Base-by-base conservation (phyloP, 768 basidiomycete genomes). In the Cyathus striatus region DNA sequence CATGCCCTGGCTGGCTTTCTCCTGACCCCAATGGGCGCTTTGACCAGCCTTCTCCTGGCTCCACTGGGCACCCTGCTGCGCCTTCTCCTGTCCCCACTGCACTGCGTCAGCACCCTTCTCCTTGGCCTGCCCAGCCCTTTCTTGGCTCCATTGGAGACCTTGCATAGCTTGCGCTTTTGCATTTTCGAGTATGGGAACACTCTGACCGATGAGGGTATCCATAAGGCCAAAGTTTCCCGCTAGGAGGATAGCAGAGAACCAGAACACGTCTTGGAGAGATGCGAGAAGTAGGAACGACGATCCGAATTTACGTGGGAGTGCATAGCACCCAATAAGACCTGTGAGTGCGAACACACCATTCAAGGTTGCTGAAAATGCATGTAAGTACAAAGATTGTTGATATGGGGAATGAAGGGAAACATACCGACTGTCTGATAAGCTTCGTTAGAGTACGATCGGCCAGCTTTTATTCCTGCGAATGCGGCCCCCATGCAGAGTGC, bases 401-500 rank as follows among this genome's bases (percentile, higher is more conserved):
- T 38, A 38, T 9, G 13, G 13, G 16, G 12, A 12, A 40, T 21
- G 24, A 5, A 33, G 17, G 23, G 17, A n/a, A n/a, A 49, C 53
- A 18, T 40, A 55, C 57, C 57, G n/a, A 59, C 43, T n/a, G 46
- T 45, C 35, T 55, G 51, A 40, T 55, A 53, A 5, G 53, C 55
- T 20, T 52, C 51, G 18, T 56, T 46, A 9, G 52, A 50, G 26
- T 45, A 40, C 25, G 51, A 50, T 39, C 51, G 46, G 3, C 49
- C 52, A 35, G 57, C 57, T n/a, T 49, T 51, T 27, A 59, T 48
- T 16, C 44, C 55, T 5, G 55, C 57, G 18, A 50, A 40, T 6
- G 47, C 57, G 16, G 39, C 45, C 2, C 53, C 55, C 57, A 59
- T 53, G 24, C 55, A 46, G 12, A 59, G 47, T 3, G 53, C 39